These are phyloP conservation scores for Hysterangium stoloniferum DNA, from an alignment of 768 basidiomycete species.

Conservation along the genomic window DNA sequence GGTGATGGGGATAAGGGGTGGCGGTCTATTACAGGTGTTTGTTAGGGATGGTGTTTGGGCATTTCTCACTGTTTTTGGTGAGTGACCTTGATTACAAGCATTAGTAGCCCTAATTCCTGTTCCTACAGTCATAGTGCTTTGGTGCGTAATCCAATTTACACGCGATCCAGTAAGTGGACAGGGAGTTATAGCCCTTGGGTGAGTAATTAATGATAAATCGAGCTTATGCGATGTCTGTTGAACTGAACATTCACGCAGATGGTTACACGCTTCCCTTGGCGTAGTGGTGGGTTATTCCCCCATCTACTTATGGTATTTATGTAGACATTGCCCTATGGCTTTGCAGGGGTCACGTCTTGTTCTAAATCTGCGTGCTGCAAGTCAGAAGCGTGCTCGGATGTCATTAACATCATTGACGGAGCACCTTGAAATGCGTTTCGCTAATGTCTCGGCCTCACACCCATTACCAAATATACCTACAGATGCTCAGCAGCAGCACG, in stretches of 20 bases:
- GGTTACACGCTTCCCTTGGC: not conserved
- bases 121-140: not conserved
- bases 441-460: no score
- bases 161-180: not conserved
- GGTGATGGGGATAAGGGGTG: not conserved
- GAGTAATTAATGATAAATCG: not conserved
- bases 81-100: not conserved
- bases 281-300: not conserved
- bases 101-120: not conserved
- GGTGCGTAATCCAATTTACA: not conserved
- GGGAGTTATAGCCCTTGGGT: conserved; percentile 10
- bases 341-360: conserved; percentile 5
- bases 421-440: no score
- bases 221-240: not conserved
- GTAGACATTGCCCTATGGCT: not conserved
- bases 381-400: not conserved
- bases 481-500: no score
- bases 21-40: conserved; percentile 3
- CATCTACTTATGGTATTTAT: not conserved
- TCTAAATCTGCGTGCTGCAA: conserved; percentile 7
- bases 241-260: not conserved
- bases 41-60: conserved; percentile 10
- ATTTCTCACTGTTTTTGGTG: conserved; percentile 4
- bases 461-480: no score
- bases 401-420: no score